phyloP scores from a whole-genome alignment of 2,329 filamentous ascomycete species.

The Alternaria ventricosa region DNA sequence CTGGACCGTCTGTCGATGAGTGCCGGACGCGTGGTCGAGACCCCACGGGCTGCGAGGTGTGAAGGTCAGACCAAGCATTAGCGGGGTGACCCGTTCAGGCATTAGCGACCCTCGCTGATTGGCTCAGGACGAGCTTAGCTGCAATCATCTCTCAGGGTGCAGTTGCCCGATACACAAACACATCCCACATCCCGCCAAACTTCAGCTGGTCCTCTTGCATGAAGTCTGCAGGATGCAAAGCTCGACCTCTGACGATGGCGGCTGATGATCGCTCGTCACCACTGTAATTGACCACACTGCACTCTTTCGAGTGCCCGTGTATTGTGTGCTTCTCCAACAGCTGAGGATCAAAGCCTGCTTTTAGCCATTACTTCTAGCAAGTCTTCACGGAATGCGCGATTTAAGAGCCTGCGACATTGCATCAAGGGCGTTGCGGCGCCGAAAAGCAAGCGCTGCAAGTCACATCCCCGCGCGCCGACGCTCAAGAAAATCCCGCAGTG shows the following conservation, averaged over 20 bases:
- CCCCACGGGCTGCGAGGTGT: neutral
- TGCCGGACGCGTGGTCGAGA: neutral
- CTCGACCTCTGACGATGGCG: neutral
- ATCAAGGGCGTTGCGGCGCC: neutral
- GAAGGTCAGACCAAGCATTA: constrained; percentile 4
- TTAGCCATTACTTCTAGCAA: neutral
- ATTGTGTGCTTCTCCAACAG: neutral
- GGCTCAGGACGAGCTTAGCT: neutral
- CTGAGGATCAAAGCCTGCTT: neutral
- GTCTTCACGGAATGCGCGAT: neutral
- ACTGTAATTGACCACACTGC: neutral
- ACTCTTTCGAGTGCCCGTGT: neutral
- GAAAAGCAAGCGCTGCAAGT: neutral
- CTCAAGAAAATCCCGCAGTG: constrained; percentile 13
- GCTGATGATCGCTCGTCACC: neutral
- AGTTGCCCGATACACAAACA: neutral
- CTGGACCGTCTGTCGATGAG: neutral
- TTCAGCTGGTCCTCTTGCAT: neutral
- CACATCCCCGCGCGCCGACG: neutral
- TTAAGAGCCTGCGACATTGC: neutral
- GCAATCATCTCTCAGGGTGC: neutral
- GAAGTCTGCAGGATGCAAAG: neutral
- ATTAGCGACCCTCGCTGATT: neutral
- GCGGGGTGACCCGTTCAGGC: neutral
- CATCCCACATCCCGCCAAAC: neutral